Conservation (phyloP, 2,329 filamentous ascomycete species). For the Davidsoniella eucalypti region DNA sequence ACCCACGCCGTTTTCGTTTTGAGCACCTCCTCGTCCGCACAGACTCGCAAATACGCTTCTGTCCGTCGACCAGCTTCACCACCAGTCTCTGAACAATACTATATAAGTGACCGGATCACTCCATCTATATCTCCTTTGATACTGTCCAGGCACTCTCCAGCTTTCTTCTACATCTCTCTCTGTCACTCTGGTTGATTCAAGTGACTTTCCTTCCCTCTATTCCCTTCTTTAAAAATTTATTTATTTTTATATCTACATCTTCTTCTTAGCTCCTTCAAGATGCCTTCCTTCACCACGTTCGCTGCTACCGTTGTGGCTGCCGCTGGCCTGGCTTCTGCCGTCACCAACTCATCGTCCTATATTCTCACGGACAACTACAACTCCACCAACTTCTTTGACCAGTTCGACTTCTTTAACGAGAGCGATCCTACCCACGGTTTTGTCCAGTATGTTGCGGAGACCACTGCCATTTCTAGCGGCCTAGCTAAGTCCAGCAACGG, state of each 20-base stretch:
- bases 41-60: too few species aligned
- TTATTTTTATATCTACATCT: background rate
- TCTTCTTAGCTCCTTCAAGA: background rate
- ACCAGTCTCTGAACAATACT: too few species aligned
- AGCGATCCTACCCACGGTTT: constrained; percentile 59
- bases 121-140: background rate
- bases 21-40: too few species aligned
- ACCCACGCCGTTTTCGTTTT: too few species aligned
- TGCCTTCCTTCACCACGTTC: constrained; percentile 8
- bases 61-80: too few species aligned
- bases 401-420: constrained; percentile 38
- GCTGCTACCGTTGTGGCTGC: background rate
- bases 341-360: constrained; percentile 22
- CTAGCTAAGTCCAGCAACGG: constrained; percentile 40
- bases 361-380: constrained; percentile 32
- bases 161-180: too few species aligned
- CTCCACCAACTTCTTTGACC: constrained; percentile 36
- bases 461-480: constrained; percentile 38
- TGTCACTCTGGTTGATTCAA: too few species aligned
- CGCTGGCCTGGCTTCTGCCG: constrained; percentile 1
- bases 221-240: constrained; percentile 3
- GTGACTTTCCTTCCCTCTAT: background rate
- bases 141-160: background rate
- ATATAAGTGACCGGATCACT: too few species aligned
- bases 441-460: constrained; percentile 48